Conservation (phyloP, 2,329 filamentous ascomycete species). For the Pseudocercospora fuligena region DNA sequence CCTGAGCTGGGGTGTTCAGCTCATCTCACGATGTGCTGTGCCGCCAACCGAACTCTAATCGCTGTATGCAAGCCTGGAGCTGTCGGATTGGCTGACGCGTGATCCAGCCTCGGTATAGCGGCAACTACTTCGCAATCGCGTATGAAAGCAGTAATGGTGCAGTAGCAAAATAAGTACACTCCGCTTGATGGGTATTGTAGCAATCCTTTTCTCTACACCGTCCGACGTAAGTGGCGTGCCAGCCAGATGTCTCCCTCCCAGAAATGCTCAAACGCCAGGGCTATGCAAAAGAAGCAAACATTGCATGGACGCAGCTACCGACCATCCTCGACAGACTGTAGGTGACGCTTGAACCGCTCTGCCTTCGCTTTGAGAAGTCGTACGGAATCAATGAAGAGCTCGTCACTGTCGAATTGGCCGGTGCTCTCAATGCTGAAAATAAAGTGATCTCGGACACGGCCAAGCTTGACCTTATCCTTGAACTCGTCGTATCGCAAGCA, state of each 20-base stretch:
- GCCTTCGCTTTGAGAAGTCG: conserved; percentile 87
- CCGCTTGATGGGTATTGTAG: conserved; percentile 7
- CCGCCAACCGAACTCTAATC: conserved; percentile 1
- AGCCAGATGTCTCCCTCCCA: background rate
- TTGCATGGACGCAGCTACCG: conserved; percentile 18
- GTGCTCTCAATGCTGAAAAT: conserved; percentile 96
- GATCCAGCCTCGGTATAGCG: conserved; percentile 7
- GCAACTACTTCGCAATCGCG: conserved; percentile 4
- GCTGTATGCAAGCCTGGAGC: background rate
- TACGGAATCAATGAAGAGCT: conserved; percentile 88
- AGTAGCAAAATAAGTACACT: background rate
- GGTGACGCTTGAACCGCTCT: conserved; percentile 70
- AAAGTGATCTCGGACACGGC: conserved; percentile 90
- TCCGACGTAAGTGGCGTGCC: conserved; percentile 8
- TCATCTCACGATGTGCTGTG: conserved; percentile 4
- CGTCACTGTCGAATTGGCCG: conserved; percentile 92
- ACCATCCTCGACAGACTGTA: conserved; percentile 54
- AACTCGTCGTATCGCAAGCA: conserved; percentile 91
- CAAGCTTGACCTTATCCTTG: conserved; percentile 91
- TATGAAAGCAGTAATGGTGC: background rate
- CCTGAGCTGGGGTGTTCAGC: conserved; percentile 2
- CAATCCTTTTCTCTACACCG: background rate
- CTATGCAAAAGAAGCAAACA: conserved; percentile 13
- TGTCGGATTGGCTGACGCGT: background rate
- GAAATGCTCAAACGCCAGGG: conserved; percentile 14